Percentiles rank a stretch among this genome's conserved stretches.
These are phyloP conservation scores for Mortierella sp. DNA, from an alignment of 371 early-diverging fungal species.

Conservation along the genomic window DNA sequence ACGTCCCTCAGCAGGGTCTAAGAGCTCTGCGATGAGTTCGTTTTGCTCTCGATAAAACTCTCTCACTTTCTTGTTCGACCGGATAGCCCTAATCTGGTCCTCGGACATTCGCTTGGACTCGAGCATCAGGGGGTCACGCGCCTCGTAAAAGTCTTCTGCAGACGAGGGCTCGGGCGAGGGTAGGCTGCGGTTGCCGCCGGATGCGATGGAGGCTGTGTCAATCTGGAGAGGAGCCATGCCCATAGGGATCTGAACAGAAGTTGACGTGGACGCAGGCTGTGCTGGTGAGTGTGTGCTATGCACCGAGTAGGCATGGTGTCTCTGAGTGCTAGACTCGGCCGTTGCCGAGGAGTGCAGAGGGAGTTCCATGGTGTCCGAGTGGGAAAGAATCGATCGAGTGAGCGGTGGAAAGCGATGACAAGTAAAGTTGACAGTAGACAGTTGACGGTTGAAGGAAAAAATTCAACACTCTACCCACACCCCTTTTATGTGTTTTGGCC, in stretches of 20 bases:
- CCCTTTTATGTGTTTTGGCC: neutral
- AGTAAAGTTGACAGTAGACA: no score
- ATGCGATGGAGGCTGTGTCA: constrained; percentile 9
- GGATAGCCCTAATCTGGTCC: constrained; percentile 49
- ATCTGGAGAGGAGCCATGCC: constrained; percentile 9
- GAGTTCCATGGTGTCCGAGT: constrained; percentile 5
- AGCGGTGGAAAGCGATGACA: neutral
- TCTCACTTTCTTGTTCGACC: constrained; percentile 55
- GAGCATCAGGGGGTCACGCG: constrained; percentile 52
- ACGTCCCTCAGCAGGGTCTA: constrained; percentile 62
- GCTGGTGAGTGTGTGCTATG: neutral
- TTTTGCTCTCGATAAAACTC: constrained; percentile 87
- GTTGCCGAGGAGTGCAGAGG: constrained; percentile 6
- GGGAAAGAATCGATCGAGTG: neutral
- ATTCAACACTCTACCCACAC: no score
- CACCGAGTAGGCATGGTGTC: constrained; percentile 8
- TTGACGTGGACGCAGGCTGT: constrained; percentile 6
- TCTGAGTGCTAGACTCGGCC: constrained; percentile 4
- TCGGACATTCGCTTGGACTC: constrained; percentile 52
- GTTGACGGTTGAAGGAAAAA: no score
- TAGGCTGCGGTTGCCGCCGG: constrained; percentile 3
- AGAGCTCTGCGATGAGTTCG: constrained; percentile 79
- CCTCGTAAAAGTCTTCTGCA: constrained; percentile 34
- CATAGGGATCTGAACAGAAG: constrained; percentile 24
- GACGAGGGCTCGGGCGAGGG: constrained; percentile 46